Evolutionary conservation across 305 asterid species (phyloP).

Genomic region (Rubia tinctorum): DNA sequence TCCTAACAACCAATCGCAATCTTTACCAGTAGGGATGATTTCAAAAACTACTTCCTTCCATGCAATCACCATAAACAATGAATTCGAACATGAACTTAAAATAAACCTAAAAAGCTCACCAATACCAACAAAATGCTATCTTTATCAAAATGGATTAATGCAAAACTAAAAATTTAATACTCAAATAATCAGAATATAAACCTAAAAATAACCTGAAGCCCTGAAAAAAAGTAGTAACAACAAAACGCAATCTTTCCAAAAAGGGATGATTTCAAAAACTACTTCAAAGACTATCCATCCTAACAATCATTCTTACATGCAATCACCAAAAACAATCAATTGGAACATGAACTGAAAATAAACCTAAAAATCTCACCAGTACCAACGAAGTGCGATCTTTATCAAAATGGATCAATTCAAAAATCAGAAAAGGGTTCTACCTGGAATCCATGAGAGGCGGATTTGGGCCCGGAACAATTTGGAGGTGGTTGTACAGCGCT

Average conservation of each 20-base stretch:
- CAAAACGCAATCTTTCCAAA: neutral
- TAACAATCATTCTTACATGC: neutral
- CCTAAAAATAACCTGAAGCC: neutral
- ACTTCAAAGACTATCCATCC: neutral
- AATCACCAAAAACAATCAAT: neutral
- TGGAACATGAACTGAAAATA: neutral
- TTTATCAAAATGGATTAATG: neutral
- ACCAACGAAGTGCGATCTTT: neutral
- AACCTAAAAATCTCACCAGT: neutral
- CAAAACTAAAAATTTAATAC: neutral
- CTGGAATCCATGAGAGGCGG: slow-evolving; percentile 31
- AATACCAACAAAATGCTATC: neutral
- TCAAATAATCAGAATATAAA: neutral
- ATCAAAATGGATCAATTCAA: slow-evolving; percentile 27
- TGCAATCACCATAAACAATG: too few species aligned
- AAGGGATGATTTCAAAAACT: neutral
- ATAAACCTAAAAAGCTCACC: too few species aligned
- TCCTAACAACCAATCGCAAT: neutral
- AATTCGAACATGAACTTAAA: too few species aligned
- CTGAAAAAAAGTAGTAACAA: neutral
- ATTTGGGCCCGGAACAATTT: slow-evolving; percentile 42
- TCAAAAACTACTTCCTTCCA: neutral
- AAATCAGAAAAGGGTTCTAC: slow-evolving; percentile 44
- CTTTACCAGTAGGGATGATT: neutral
- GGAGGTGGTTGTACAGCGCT: slow-evolving; percentile 31